These are phyloP conservation scores for Teunomyces aglyptinius DNA, from an alignment of 805 yeast species.

Conservation along the genomic window DNA sequence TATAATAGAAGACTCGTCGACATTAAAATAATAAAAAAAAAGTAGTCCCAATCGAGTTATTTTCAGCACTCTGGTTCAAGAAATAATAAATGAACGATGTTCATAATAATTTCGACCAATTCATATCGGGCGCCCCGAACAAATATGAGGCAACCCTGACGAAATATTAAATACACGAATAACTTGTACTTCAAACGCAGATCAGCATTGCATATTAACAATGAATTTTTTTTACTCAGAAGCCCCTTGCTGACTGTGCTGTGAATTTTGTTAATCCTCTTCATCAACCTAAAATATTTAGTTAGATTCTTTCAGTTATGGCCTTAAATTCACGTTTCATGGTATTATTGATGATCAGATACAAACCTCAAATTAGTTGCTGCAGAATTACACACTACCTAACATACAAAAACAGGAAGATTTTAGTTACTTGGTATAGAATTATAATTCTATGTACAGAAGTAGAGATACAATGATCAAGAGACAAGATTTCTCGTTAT, in stretches of 20 bases:
- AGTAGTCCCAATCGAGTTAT: not conserved
- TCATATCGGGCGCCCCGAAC: not conserved
- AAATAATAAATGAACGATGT: not conserved
- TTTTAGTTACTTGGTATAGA: not conserved
- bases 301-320: not conserved
- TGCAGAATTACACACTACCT: not conserved
- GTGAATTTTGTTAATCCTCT: not conserved
- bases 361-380: not conserved
- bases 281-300: not conserved
- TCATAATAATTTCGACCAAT: not conserved
- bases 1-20: not conserved
- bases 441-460: not conserved
- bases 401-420: not conserved
- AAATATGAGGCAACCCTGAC: not conserved
- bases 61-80: not conserved
- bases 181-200: not conserved
- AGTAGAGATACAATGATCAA: not conserved
- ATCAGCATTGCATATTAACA: not conserved
- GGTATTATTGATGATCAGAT: not conserved
- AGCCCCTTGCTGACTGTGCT: not conserved
- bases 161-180: not conserved
- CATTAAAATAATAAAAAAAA: not conserved
- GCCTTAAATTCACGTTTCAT: not conserved
- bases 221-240: not conserved
- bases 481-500: no score